phyloP scores from a whole-genome alignment of 345 rosid genomes.

The Gossypium turneri region DNA sequence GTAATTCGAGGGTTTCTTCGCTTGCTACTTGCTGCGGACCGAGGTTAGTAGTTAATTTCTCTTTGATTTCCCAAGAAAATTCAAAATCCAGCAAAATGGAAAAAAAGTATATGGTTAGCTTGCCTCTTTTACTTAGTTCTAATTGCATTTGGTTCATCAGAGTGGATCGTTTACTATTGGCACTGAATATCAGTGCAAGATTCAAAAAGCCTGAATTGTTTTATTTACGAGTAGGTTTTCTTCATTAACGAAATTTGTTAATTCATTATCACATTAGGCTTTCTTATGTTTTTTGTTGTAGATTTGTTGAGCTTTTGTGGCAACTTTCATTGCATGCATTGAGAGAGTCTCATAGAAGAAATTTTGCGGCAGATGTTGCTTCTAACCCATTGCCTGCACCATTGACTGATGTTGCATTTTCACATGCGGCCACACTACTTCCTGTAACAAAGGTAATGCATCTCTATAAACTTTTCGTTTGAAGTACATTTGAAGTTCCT shows the following conservation, averaged over 20 bases:
- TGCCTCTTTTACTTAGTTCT: background rate
- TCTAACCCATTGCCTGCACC: background rate
- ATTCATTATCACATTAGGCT: background rate
- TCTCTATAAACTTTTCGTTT: background rate
- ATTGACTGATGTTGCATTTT: constrained; percentile 5
- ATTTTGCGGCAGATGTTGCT: background rate
- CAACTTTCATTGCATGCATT: constrained; percentile 97
- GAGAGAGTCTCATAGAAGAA: constrained; percentile 68
- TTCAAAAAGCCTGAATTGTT: background rate
- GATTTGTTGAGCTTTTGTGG: constrained; percentile 76
- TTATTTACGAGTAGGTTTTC: background rate
- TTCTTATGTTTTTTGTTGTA: background rate
- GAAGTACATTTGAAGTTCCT: background rate
- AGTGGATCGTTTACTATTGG: background rate
- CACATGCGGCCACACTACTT: constrained; percentile 1
- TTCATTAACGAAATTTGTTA: background rate
- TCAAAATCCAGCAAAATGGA: background rate
- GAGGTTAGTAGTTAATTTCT: constrained; percentile 2
- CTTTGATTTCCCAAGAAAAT: background rate
- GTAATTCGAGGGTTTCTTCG: constrained; percentile 9
- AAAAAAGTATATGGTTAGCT: background rate
- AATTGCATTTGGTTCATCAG: background rate
- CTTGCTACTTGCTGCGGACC: constrained; percentile 5
- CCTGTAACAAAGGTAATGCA: constrained; percentile 6
- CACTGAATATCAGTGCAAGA: constrained; percentile 21